Conservation (phyloP, 2,329 filamentous ascomycete species). For the Ophiostoma quercus region DNA sequence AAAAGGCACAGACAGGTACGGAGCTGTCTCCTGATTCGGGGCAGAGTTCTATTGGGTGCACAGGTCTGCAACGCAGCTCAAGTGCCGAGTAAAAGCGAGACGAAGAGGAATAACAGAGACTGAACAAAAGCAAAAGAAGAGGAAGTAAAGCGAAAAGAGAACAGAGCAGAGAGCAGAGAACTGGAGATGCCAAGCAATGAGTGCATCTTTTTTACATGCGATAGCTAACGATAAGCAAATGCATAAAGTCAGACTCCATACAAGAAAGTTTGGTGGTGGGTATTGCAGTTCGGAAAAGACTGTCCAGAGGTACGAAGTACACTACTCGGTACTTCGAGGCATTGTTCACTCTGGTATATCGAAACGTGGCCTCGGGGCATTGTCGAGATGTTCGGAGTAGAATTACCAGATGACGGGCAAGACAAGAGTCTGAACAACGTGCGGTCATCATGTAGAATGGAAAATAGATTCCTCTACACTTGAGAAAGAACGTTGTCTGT, state of each 20-base stretch:
- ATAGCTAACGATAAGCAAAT: neutral
- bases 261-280: neutral
- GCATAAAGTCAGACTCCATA: neutral
- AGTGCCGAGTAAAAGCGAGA: neutral
- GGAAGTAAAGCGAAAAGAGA: neutral
- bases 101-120: neutral
- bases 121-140: neutral
- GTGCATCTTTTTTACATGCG: neutral
- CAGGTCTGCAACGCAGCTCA: neutral
- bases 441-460: no score
- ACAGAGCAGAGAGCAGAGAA: neutral
- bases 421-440: neutral
- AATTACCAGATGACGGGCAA: neutral
- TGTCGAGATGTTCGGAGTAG: neutral
- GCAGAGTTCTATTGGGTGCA: neutral
- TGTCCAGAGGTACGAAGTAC: no score
- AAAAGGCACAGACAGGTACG: neutral
- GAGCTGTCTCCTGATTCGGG: neutral
- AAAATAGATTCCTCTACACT: no score
- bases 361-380: neutral
- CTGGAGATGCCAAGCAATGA: neutral
- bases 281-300: neutral
- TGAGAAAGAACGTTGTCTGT: neutral
- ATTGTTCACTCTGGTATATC: no score
- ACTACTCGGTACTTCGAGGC: no score